Base-by-base conservation (phyloP, 352 stramenopile genomes). In the Phytophthora nicotianae region DNA sequence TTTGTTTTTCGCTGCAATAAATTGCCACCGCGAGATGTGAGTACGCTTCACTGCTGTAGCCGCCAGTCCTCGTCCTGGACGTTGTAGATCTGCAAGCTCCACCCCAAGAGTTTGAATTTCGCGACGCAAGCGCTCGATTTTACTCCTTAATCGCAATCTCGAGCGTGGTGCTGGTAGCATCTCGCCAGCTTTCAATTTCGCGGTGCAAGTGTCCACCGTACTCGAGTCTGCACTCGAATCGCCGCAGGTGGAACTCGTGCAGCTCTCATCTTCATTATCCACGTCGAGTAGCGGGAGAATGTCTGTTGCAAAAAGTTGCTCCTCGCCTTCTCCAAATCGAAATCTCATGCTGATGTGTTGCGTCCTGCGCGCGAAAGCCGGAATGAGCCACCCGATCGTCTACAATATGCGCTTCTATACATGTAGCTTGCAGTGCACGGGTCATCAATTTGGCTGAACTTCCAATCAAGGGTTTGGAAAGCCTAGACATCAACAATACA, bases 271-370 rank as follows among this genome's bases (percentile, higher is more conserved):
- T 13, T 38, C 32, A 13, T 38, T n/a, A 9, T 17, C 32, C 3
- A 38, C 11, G 10, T 38, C 32, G n/a, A 38, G 5, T 13, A 38
- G n/a, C 8, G 32, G 13, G 2, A 65, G 49, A 48, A 65, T 60
- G n/a, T 60, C 48, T 9, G 49, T 29, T 7, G 33, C 58, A 14
- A 65, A 65, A 42, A 65, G 24, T 20, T 64, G 56, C 26, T 64
- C 56, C 26, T 65, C 58, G 33, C 49, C 58, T 40, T 35, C 40
- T 42, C 58, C 58, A 43, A 65, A 60, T 37, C 58, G 58, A 20
- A 65, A 65, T 42, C 40, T 42, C 58, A 60, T 65, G 40, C 13
- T 37, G 49, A 24, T 64, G 37, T 63, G 27, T 32, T 13, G 29
- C 6, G 20, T 49, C 20, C 0, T 14, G 21, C 10, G 42, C 11